Percentiles rank a stretch among this genome's conserved stretches.
phyloP scores from a whole-genome alignment of 2,329 filamentous ascomycete genomes.

The Neofusicoccum sp. region DNA sequence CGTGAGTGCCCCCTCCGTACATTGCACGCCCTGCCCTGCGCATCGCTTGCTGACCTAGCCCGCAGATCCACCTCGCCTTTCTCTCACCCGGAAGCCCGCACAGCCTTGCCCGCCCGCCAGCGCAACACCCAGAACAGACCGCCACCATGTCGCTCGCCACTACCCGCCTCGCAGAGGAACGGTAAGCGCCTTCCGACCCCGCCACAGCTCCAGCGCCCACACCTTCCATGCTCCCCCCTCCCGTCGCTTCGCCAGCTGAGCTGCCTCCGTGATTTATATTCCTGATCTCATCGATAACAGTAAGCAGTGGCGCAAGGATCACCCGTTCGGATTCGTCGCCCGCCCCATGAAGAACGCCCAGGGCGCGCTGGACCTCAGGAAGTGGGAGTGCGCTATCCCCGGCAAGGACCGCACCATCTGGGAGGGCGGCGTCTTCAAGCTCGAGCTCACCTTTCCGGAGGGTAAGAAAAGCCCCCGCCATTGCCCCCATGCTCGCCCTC shows the following conservation, averaged over 20 bases:
- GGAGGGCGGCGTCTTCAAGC: conserved; percentile 96
- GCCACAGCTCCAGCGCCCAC: not conserved
- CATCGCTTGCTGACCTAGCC: not conserved
- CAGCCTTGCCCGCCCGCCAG: conserved; percentile 1
- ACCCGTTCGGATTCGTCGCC: conserved; percentile 96
- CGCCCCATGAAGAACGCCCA: conserved; percentile 77
- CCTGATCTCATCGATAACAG: conserved; percentile 48
- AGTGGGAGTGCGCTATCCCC: conserved; percentile 94
- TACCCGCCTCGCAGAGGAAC: conserved; percentile 68
- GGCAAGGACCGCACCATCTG: conserved; percentile 96
- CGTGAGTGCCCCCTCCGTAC: not conserved
- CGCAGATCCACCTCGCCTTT: not conserved
- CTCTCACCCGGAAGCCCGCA: conserved; percentile 9
- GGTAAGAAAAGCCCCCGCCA: conserved; percentile 56
- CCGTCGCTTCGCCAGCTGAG: not conserved
- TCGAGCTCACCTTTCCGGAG: conserved; percentile 89
- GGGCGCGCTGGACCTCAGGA: conserved; percentile 85
- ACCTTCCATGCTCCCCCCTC: not conserved
- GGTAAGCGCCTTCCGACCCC: conserved; percentile 25
- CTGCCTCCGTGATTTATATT: not conserved
- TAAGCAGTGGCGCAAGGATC: conserved; percentile 95
- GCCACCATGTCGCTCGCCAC: conserved; percentile 76
- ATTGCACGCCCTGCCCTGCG: not conserved
- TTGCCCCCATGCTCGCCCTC: not conserved
- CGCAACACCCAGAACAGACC: conserved; percentile 1